A percentile compares a stretch with the other conserved stretches of the same genome.
These are phyloP conservation scores for Prinsepia uniflora DNA, from an alignment of 306 rosid species.

Conservation along the genomic window DNA sequence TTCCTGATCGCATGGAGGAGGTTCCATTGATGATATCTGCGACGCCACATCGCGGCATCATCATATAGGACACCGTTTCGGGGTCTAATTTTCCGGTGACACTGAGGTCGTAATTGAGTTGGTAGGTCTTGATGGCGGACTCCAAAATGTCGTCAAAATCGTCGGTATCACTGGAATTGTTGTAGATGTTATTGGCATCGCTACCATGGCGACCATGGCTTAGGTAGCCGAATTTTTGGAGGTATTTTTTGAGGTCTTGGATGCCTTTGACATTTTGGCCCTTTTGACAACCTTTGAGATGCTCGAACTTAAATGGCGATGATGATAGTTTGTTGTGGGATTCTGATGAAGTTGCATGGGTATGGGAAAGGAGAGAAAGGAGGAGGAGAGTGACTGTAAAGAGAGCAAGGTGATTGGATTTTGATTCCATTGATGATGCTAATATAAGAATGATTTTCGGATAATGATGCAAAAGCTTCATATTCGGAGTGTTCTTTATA, in stretches of 20 bases:
- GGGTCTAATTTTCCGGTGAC: conserved; percentile 30
- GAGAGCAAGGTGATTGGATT: background rate
- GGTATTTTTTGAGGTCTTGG: conserved; percentile 35
- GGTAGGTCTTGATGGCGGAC: conserved; percentile 38
- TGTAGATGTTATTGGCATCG: background rate
- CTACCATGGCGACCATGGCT: background rate
- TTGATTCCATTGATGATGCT: background rate
- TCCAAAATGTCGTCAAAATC: conserved; percentile 32
- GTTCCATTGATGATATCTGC: conserved; percentile 24
- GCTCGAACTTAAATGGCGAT: conserved; percentile 24
- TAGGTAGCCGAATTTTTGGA: conserved; percentile 38
- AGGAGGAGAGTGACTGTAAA: background rate
- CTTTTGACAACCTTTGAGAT: conserved; percentile 31
- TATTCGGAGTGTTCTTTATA: background rate
- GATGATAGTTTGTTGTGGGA: background rate
- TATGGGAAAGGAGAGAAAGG: background rate
- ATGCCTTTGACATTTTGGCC: conserved; percentile 38
- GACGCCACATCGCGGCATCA: conserved; percentile 44
- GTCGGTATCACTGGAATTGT: background rate
- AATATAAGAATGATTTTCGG: background rate
- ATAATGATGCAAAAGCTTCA: background rate
- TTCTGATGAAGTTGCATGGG: background rate
- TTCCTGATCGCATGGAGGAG: conserved; percentile 24
- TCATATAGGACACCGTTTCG: conserved; percentile 29
- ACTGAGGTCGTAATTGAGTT: conserved; percentile 22